These are phyloP conservation scores for Aspergillus japonicus DNA, from an alignment of 2,329 filamentous ascomycete genomes.

Conservation along the genomic window DNA sequence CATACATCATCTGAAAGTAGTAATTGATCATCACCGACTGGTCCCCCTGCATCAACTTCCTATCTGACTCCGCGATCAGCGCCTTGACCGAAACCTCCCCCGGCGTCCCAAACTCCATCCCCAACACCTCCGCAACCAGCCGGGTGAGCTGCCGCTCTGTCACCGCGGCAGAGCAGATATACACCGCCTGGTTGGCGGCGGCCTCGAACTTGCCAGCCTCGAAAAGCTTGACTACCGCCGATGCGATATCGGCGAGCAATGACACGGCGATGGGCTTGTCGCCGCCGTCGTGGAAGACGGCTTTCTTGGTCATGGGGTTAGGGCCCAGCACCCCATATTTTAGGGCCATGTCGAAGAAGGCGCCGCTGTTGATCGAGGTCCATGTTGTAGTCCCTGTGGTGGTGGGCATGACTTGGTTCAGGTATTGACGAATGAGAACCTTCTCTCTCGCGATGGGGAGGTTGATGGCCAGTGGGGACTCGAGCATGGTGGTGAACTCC, in stretches of 20 bases:
- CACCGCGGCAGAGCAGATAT: neutral
- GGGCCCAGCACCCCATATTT: neutral
- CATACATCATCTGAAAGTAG: neutral
- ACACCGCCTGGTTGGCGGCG: neutral
- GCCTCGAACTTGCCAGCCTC: neutral
- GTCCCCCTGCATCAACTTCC: neutral
- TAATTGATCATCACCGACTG: neutral
- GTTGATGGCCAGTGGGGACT: slow-evolving; percentile 1
- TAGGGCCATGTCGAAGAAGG: slow-evolving; percentile 10
- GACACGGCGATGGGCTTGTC: neutral
- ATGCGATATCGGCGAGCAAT: neutral
- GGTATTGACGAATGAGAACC: slow-evolving; percentile 18
- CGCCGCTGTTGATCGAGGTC: slow-evolving; percentile 11
- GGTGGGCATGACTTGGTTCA: neutral
- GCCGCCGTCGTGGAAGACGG: neutral
- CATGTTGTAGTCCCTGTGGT: neutral
- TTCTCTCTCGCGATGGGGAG: slow-evolving; percentile 13
- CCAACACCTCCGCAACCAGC: neutral
- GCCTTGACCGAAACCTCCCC: neutral
- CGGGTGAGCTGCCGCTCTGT: neutral
- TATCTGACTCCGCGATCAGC: neutral
- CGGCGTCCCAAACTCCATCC: neutral
- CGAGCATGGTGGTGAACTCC: slow-evolving; percentile 31
- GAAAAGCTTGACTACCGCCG: neutral
- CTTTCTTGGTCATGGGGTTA: neutral